Percentiles rank a stretch among this genome's conserved stretches.
These are phyloP conservation scores for Dendrothele bispora DNA, from an alignment of 768 basidiomycete genomes.

Conservation along the genomic window DNA sequence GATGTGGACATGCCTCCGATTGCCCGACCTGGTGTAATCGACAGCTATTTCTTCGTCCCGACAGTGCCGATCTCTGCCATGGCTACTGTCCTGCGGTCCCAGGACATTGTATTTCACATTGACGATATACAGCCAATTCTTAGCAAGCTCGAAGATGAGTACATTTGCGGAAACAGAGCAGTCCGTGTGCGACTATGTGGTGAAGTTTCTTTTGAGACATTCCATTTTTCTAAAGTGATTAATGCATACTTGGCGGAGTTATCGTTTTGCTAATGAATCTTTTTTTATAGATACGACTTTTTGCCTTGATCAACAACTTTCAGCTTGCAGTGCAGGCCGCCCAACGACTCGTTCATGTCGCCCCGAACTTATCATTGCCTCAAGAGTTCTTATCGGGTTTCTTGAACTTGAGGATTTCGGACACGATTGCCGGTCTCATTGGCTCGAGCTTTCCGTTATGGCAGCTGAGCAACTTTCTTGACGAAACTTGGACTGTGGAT, in stretches of 20 bases:
- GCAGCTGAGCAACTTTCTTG: slow-evolving; percentile 18
- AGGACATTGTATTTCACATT: too few relatives aligned
- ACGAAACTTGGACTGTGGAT: slow-evolving; percentile 22
- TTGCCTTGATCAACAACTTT: slow-evolving; percentile 8
- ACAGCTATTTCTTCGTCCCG: background rate
- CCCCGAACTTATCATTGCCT: background rate
- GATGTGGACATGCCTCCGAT: background rate
- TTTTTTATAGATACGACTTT: slow-evolving; percentile 7
- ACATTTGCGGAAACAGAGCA: too few relatives aligned
- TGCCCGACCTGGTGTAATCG: background rate
- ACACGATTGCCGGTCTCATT: slow-evolving; percentile 10
- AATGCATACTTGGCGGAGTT: background rate
- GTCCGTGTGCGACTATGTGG: too few relatives aligned
- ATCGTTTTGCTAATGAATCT: background rate
- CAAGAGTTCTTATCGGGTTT: background rate
- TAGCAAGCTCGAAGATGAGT: too few relatives aligned
- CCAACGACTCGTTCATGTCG: background rate
- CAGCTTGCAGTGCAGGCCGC: slow-evolving; percentile 5
- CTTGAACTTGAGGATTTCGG: background rate
- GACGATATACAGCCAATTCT: too few relatives aligned
- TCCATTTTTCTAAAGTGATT: background rate
- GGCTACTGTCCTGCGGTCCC: too few relatives aligned
- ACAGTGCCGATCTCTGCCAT: background rate
- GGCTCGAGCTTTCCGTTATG: slow-evolving; percentile 13
- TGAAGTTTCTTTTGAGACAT: background rate